Conservation (phyloP, 1,284 basidiomycete species). For the Heterobasidion irregulare region DNA sequence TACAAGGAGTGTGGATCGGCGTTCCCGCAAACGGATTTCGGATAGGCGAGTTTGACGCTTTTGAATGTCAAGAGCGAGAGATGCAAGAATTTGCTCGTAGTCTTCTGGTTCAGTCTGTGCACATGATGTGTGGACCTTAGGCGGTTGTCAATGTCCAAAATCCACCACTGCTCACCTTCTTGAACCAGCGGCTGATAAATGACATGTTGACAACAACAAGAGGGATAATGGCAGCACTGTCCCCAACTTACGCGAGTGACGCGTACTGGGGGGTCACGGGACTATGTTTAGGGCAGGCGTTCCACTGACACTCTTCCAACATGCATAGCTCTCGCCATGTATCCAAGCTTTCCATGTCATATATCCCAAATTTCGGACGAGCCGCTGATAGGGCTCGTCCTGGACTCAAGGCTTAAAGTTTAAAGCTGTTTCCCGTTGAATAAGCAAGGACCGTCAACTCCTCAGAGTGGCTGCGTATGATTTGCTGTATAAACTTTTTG, state of each 20-base stretch:
- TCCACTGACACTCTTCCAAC: not conserved
- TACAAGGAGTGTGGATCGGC: slow-evolving; percentile 72
- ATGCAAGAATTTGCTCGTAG: slow-evolving; percentile 61
- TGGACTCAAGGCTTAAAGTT: too few relatives aligned
- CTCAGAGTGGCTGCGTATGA: too few relatives aligned
- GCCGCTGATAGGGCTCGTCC: too few relatives aligned
- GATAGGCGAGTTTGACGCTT: slow-evolving; percentile 75
- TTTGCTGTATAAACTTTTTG: too few relatives aligned
- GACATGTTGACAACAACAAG: slow-evolving; percentile 15
- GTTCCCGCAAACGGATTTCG: slow-evolving; percentile 83
- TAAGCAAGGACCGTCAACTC: too few relatives aligned
- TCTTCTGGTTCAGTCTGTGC: slow-evolving; percentile 43
- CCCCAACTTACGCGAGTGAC: not conserved
- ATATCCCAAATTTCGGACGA: too few relatives aligned
- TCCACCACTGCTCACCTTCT: slow-evolving; percentile 16
- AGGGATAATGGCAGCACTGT: not conserved
- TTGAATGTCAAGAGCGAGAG: slow-evolving; percentile 59
- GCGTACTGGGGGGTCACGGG: not conserved
- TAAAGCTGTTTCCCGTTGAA: too few relatives aligned
- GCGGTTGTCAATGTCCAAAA: not conserved
- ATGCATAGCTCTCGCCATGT: too few relatives aligned
- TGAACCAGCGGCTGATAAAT: slow-evolving; percentile 23
- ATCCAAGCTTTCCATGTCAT: too few relatives aligned
- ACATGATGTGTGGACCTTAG: not conserved
- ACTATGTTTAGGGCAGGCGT: not conserved